Evolutionary conservation across 1,139 yeast genomes (phyloP), one percentile per base, ranked within the genome.

Genomic region (Casaregolazyma lundiana): DNA sequence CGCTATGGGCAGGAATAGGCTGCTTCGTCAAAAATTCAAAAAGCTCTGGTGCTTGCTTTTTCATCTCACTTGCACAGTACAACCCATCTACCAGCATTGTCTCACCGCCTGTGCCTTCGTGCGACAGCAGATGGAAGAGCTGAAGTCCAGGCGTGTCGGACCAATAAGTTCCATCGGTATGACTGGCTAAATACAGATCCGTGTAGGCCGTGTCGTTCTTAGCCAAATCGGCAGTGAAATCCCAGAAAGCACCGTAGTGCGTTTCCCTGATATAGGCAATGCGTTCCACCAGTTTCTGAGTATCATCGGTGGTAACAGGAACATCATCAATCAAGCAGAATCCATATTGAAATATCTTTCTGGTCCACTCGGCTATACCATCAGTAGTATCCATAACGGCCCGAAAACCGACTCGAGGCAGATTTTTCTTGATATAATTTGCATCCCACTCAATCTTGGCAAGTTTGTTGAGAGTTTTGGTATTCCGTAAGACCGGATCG

Each of bases 171-270:
- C 90, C 90, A 61, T 84, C 90, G 2, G 89, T 82, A 59, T 84
- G 92, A 17, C 78, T 68, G 15, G 79, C 78, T 50, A 84, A 77
- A 53, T 80, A 84, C 50, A 82, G 70, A 58, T 81, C 80, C 19
- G 89, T 82, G 61, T 84, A 84, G 2, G 90, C 92, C 2, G 88
- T 81, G 60, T 84, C 92, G 48, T 79, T 78, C 66, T 79, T 81
- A 39, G 82, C 73, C 58, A 84, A 68, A 60, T 84, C 87, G 11
- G 87, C 76, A 18, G 90, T 83, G 61, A 84, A 83, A 57, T 82
- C 89, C 89, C 90, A 84, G 64, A 84, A 83, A 3, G 87, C 89
- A 21, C 89, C 90, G 53, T 84, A 84, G 62, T 84, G 90, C 1
- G 92, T 84, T 18, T 82, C 84, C 35, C 86, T 69, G 48, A 83